phyloP scores from a whole-genome alignment of 441 rosid genomes.

The Dalechampia spathulata region DNA sequence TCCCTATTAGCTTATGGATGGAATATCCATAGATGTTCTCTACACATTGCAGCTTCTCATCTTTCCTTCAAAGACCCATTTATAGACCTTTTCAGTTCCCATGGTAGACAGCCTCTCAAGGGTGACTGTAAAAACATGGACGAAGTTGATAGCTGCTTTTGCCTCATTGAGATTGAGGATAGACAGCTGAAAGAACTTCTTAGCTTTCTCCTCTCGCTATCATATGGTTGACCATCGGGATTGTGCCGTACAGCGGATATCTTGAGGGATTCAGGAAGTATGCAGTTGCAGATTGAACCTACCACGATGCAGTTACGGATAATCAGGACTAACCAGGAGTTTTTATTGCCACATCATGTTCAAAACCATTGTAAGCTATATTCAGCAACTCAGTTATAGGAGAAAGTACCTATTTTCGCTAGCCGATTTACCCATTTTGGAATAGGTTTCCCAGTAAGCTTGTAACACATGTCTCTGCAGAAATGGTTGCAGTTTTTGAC shows the following conservation, averaged over 20 bases:
- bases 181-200: constrained; percentile 51
- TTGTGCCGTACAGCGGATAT: constrained; percentile 37
- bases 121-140: constrained; percentile 62
- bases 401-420: constrained; percentile 58
- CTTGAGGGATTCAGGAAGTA: constrained; percentile 61
- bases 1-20: constrained; percentile 1
- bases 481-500: constrained; percentile 79
- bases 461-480: constrained; percentile 61
- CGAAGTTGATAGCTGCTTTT: constrained; percentile 57
- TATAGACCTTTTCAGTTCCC: constrained; percentile 49
- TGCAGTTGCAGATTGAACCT: constrained; percentile 67
- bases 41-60: constrained; percentile 20
- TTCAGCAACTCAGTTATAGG: neutral
- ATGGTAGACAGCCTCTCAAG: constrained; percentile 62
- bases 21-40: neutral
- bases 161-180: constrained; percentile 58
- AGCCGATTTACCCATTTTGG: constrained; percentile 80
- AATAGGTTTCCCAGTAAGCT: constrained; percentile 54
- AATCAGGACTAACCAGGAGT: neutral
- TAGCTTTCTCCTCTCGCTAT: constrained; percentile 44
- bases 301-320: neutral
- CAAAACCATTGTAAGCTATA: too few species aligned
- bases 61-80: constrained; percentile 63
- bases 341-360: too few species aligned
- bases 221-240: constrained; percentile 30